These are phyloP conservation scores for Phytophthora tentaculata DNA, from an alignment of 352 stramenopile genomes.

Conservation along the genomic window DNA sequence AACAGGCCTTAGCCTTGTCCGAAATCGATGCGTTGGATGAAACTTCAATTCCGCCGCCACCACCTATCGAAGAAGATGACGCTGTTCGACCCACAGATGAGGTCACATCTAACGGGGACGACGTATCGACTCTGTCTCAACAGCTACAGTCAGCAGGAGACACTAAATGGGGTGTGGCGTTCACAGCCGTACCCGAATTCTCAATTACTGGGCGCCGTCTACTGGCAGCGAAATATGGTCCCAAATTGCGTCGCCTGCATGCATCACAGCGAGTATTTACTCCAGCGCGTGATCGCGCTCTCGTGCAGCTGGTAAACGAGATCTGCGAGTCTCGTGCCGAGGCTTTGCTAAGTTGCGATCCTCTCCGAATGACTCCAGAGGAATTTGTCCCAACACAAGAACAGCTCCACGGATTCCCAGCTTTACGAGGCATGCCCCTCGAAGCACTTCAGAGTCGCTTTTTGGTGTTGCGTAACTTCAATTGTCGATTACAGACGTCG, in stretches of 20 bases:
- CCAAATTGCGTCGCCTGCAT: constrained; percentile 68
- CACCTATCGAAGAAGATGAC: constrained; percentile 29
- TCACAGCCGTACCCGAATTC: constrained; percentile 87
- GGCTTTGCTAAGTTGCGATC: constrained; percentile 78
- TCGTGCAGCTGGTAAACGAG: constrained; percentile 86
- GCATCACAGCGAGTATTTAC: constrained; percentile 74
- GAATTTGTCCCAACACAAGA: constrained; percentile 79
- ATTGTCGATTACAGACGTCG: constrained; percentile 85
- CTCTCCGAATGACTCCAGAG: constrained; percentile 82
- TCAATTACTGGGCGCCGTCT: constrained; percentile 77
- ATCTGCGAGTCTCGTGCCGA: constrained; percentile 83
- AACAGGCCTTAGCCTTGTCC: constrained; percentile 30
- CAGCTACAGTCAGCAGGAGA: constrained; percentile 42
- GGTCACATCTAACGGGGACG: constrained; percentile 37
- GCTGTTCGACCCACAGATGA: constrained; percentile 64
- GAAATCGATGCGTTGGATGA: constrained; percentile 23
- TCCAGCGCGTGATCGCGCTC: constrained; percentile 66
- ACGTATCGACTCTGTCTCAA: constrained; percentile 36
- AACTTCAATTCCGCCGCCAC: constrained; percentile 24
- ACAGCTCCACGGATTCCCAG: constrained; percentile 60
- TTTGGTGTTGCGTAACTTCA: constrained; percentile 89
- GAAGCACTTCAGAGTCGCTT: constrained; percentile 77
- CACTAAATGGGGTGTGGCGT: constrained; percentile 85
- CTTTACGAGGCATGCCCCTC: constrained; percentile 55
- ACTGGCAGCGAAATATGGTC: constrained; percentile 73